Percentiles rank a stretch among this genome's conserved stretches.
Evolutionary conservation across 495 filamentous ascomycete species (phyloP).

Genomic region (Parathielavia hyrcaniae): DNA sequence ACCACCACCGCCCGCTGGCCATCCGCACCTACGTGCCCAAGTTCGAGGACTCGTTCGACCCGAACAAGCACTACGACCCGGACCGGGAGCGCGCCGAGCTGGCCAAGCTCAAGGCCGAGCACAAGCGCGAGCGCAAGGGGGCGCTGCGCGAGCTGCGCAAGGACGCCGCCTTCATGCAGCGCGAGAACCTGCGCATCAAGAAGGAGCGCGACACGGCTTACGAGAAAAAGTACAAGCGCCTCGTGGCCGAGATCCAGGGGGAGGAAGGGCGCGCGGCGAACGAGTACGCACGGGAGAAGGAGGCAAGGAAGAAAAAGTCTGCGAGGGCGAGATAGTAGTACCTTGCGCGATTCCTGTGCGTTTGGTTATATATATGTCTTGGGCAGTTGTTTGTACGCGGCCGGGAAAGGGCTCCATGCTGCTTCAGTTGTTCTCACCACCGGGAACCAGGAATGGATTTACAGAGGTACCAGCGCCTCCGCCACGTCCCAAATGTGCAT

Average conservation of each 20-base stretch:
- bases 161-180: constrained; percentile 83
- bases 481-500: not conserved
- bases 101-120: constrained; percentile 74
- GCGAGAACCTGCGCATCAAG: constrained; percentile 84
- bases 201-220: constrained; percentile 84
- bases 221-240: constrained; percentile 86
- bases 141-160: constrained; percentile 91
- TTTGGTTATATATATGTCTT: not conserved
- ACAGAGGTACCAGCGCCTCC: not conserved
- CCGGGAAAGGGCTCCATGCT: too few relatives aligned
- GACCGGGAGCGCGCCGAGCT: constrained; percentile 78
- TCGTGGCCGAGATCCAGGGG: constrained; percentile 90
- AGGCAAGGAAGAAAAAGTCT: constrained; percentile 58
- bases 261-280: constrained; percentile 84
- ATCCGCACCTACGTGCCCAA: constrained; percentile 88
- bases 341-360: not conserved
- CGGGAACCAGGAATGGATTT: too few relatives aligned
- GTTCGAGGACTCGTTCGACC: constrained; percentile 94
- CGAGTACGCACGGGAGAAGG: constrained; percentile 81
- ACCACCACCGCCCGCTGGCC: constrained; percentile 80
- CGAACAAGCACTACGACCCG: constrained; percentile 91
- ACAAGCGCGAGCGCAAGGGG: constrained; percentile 92
- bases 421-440: too few relatives aligned
- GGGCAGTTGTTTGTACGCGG: too few relatives aligned
- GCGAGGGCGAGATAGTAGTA: constrained; percentile 29